Evolutionary conservation across 1,139 yeast species (phyloP).

Genomic region (Wickerhamomyces sp.): DNA sequence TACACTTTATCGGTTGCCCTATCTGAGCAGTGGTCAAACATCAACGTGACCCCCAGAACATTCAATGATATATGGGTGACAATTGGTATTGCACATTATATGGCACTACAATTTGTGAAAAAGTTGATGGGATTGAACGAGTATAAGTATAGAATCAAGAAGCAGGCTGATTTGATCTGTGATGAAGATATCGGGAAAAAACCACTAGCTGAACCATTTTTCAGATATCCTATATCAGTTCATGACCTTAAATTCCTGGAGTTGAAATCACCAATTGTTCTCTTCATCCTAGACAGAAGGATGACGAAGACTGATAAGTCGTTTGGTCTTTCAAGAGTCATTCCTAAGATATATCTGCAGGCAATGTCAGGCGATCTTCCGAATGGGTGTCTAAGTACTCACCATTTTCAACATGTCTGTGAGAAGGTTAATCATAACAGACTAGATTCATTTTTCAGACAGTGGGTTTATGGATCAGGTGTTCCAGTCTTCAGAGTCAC

Average conservation of each 20-base stretch:
- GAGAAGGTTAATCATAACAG: conserved; percentile 90
- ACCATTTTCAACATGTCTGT: conserved; percentile 86
- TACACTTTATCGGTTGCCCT: conserved; percentile 64
- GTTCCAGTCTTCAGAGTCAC: conserved; percentile 85
- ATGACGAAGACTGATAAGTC: conserved; percentile 96
- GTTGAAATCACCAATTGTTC: conserved; percentile 80
- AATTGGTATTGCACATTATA: conserved; percentile 76
- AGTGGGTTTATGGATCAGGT: conserved; percentile 91
- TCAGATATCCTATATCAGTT: conserved; percentile 62
- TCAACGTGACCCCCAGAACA: conserved; percentile 78
- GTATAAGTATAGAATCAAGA: conserved; percentile 64
- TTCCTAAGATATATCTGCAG: conserved; percentile 87
- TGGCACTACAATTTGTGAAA: conserved; percentile 70
- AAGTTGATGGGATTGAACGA: conserved; percentile 81
- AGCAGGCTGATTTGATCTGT: conserved; percentile 60
- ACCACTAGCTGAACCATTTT: conserved; percentile 69
- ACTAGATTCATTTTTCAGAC: conserved; percentile 78
- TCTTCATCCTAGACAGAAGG: conserved; percentile 79
- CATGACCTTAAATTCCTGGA: conserved; percentile 58
- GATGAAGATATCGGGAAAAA: conserved; percentile 74
- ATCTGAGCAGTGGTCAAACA: conserved; percentile 92
- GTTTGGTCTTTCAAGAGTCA: conserved; percentile 84
- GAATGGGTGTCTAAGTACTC: conserved; percentile 73
- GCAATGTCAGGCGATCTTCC: conserved; percentile 93
- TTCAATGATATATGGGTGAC: conserved; percentile 91